Evolutionary conservation across 2,329 filamentous ascomycete genomes (phyloP), one percentile per base, ranked within the genome.

Genomic region (Exutisphaerella laricina): DNA sequence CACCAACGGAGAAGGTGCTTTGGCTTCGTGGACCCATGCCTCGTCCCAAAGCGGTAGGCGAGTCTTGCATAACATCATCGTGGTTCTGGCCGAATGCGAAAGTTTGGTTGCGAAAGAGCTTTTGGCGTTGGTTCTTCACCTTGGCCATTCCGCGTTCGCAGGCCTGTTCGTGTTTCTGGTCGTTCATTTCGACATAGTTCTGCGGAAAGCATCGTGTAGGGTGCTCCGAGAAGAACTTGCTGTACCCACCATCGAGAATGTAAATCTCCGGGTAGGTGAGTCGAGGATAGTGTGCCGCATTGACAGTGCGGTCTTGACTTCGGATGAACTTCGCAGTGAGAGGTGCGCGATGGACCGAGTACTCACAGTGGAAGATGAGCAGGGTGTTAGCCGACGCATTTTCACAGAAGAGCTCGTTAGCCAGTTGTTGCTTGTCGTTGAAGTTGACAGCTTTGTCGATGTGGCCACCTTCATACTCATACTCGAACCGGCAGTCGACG

Each of bases 261-360:
- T 98, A 98, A 53, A 97, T 82, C 65, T 98, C 92, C 2, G 92
- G 92, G 60, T 94, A 98, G n/a, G 84, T 88, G 48, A 98, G 79
- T 46, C 75, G 78, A 13, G 92, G 92, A 61, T 97, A 98, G 53
- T 78, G 77, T 64, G 92, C 87, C 41, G 81, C 80, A 66, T 98
- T 98, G 60, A 81, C 74, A 26, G 81, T 80, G 46, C 92, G 87
- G 66, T 98, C 92, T 62, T 87, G 82, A 48, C 88, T 83, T 54
- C 92, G 89, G 49, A 98, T 80, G 65, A 88, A 88, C 58, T 92
- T 88, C 37, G 92, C 92, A 85, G 97, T 97, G 51, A 95, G 82
- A 34, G 92, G 92, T 33, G 92, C 92, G 50, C 92, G 86, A 65
- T 97, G 90, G 28, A 88, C 90, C 23, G 92, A 97, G 69, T 97